Evolutionary conservation across 2,329 filamentous ascomycete species (phyloP), one percentile per base, ranked within the genome.

Genomic region (Berkeleyomyces basicola): DNA sequence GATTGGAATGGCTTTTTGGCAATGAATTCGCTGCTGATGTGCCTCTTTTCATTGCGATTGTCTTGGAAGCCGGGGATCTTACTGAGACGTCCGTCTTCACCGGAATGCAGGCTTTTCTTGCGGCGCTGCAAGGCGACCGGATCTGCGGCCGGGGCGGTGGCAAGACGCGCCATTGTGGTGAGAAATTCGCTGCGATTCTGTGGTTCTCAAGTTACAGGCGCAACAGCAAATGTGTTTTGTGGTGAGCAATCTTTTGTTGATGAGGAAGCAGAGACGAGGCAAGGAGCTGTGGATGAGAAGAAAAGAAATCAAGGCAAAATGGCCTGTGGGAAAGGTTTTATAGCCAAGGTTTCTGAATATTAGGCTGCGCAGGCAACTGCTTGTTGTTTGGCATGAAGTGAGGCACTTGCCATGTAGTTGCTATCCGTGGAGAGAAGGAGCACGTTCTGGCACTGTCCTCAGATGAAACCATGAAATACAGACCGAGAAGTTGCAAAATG

Each of bases 121-220:
- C 61, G 49, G 42, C 42, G 61, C n/a, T 57, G 61, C 14, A 62
- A 37, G 10, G 23, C 33, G 37, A 46, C 51, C 4, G 61, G 51
- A n/a, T 62, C 51, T 3, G 31, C 43, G 11, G 61, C 31, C 9
- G 61, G 39, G 23, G 51, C 39, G 31, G 61, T 49, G 6, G 61
- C 61, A 31, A 62, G n/a, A 14, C 61, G 61, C n/a, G 61, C 61
- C 51, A 62, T 62, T 58, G 7, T 23, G 7, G 49, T 6, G 31
- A 3, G 49, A 53, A 14, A 37, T 53, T 23, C 14, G 31, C 23
- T 31, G 33, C 37, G 42, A 10, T 46, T 16, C 11, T 46, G 43
- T 46, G 43, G 7, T 10, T 46, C 43, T 46, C 4, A 3, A 5
- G 11, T n/a, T 46, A 3, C 7, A 46, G 16, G 43, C 1, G 11